Evolutionary conservation across 768 basidiomycete species (phyloP), one percentile per base, ranked within the genome.

Genomic region (Lenzites betulinus): DNA sequence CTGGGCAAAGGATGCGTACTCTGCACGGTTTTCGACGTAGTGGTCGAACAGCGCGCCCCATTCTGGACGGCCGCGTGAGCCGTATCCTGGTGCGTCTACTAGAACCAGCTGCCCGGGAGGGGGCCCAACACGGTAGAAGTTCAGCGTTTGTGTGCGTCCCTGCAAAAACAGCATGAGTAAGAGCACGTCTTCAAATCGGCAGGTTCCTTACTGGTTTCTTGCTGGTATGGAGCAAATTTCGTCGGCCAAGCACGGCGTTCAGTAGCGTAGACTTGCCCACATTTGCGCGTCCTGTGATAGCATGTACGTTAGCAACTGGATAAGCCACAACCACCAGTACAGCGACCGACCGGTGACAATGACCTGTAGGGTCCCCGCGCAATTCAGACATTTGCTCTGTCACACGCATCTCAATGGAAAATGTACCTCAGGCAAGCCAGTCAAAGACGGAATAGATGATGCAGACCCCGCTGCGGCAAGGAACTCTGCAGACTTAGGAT

Each of bases 61-160:
- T 72, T 90, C 88, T 35, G 80, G 78, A 43, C 88, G 80, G 13
- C 92, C 90, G 54, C 89, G 79, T 9, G 79, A 74, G 49, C 92
- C 92, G 69, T 93, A 93, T 16, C 92, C 91, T 2, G 92, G 92
- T 13, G 90, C 81, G 66, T 93, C 92, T 11, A 93, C 90, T 3
- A 93, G 73, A 22, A 91, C 69, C 35, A 90, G 76, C 39, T 83
- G 79, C 33, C 85, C 84, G 9, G 75, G 72, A 18, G 64, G 55
- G 25, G 81, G 64, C 4, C 88, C 87, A n/a, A 91, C 82, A 41
- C 82, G 77, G 69, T 82, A 91, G 67, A 91, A 92, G 63, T 91
- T 89, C 50, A 93, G 74, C 11, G 83, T 71, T 66, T 82, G 81
- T 13, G 90, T 92, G n/a, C 83, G 80, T 15, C 90, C 90, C 90